A percentile compares a stretch with the other conserved stretches of the same genome.
These are phyloP conservation scores for Acacia acuminata DNA, from an alignment of 306 rosid species.

Conservation along the genomic window DNA sequence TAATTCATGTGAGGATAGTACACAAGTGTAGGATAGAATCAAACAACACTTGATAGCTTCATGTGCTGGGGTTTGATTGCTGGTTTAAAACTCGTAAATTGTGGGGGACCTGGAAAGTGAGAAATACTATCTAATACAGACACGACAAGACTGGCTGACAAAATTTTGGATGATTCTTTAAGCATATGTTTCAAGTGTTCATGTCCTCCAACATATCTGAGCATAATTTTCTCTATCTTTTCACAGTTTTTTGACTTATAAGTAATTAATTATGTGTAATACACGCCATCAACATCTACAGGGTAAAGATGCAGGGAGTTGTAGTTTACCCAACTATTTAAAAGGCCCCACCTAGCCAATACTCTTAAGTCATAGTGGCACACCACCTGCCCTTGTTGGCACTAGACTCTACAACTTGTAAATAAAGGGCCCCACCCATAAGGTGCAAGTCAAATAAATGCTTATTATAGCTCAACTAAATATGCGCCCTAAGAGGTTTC, in stretches of 20 bases:
- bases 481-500: not conserved
- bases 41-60: not conserved
- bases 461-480: not conserved
- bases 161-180: not conserved
- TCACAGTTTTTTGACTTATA: not conserved
- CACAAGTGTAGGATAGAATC: not conserved
- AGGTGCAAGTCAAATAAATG: not conserved
- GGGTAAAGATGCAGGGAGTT: not conserved
- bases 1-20: not conserved
- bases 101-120: not conserved
- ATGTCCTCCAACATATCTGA: not conserved
- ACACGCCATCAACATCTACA: not conserved
- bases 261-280: not conserved
- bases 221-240: not conserved
- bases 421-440: not conserved
- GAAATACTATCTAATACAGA: not conserved
- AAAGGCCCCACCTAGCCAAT: not conserved
- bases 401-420: not conserved
- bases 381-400: not conserved
- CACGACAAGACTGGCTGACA: not conserved
- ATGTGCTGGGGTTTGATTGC: not conserved
- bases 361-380: not conserved
- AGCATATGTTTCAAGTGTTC: not conserved
- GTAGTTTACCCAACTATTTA: not conserved
- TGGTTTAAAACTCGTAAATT: not conserved